These are phyloP conservation scores for Aspergillus sp. DNA, from an alignment of 2,329 filamentous ascomycete species.

Conservation along the genomic window DNA sequence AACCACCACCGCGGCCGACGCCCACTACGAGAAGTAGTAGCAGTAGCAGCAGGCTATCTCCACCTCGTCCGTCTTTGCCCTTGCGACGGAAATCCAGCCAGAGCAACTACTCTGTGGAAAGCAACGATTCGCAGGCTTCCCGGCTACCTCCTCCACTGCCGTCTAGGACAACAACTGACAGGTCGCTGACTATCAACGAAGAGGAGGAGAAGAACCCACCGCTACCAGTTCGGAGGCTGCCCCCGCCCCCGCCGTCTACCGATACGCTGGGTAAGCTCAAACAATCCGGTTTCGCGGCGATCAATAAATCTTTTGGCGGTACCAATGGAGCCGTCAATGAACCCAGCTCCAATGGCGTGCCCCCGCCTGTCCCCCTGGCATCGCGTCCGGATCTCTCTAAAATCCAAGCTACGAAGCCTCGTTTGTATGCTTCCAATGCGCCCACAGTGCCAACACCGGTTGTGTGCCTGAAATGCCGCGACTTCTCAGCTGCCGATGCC, in stretches of 20 bases:
- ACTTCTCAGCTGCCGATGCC: constrained; percentile 79
- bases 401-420: constrained; percentile 56
- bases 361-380: constrained; percentile 55
- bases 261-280: constrained; percentile 39
- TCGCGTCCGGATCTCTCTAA: constrained; percentile 61
- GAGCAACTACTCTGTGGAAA: constrained; percentile 14
- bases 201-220: constrained; percentile 22
- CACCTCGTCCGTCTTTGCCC: constrained; percentile 24
- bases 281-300: constrained; percentile 50
- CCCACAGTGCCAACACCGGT: constrained; percentile 22
- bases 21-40: constrained; percentile 12
- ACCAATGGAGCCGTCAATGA: constrained; percentile 21
- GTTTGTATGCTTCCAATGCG: constrained; percentile 25
- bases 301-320: constrained; percentile 41
- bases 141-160: constrained; percentile 29
- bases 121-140: constrained; percentile 7
- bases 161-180: constrained; percentile 20
- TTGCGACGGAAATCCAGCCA: constrained; percentile 24
- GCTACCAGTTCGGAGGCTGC: constrained; percentile 34
- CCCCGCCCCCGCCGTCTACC: constrained; percentile 37
- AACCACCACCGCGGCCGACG: constrained; percentile 27
- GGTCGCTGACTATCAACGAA: constrained; percentile 16
- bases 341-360: constrained; percentile 25
- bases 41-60: constrained; percentile 16
- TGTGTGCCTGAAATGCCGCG: constrained; percentile 77